phyloP scores from a whole-genome alignment of 176 grass and related monocot genomes.

The Saccharum spontaneum region DNA sequence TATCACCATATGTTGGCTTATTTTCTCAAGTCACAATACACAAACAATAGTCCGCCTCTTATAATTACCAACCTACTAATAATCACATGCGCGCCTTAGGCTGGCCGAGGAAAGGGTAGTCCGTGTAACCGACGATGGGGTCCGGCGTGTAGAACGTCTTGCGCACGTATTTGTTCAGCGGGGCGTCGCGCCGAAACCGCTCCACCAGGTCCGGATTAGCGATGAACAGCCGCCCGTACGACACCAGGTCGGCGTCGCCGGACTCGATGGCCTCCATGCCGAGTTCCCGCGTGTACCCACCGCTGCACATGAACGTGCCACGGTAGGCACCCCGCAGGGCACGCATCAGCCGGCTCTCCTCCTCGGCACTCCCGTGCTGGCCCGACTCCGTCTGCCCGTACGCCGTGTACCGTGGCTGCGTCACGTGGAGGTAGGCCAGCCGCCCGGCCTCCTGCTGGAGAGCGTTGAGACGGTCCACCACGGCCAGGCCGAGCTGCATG shows the following conservation, averaged over 20 bases:
- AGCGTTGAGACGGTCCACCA: slow-evolving; percentile 58
- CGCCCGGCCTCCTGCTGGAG: slow-evolving; percentile 61
- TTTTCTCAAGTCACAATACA: slow-evolving; percentile 11
- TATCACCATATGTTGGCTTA: slow-evolving; percentile 19
- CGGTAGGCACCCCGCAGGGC: slow-evolving; percentile 50
- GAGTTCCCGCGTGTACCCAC: slow-evolving; percentile 86
- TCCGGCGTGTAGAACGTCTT: slow-evolving; percentile 93
- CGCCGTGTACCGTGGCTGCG: slow-evolving; percentile 80
- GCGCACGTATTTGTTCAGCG: slow-evolving; percentile 62
- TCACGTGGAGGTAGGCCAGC: slow-evolving; percentile 89
- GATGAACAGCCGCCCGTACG: slow-evolving; percentile 84
- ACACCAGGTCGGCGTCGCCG: slow-evolving; percentile 80
- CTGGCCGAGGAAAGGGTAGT: slow-evolving; percentile 74
- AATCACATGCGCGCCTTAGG: slow-evolving; percentile 55
- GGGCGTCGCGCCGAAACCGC: slow-evolving; percentile 54
- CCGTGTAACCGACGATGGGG: slow-evolving; percentile 86
- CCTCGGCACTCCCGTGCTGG: slow-evolving; percentile 77
- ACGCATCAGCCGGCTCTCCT: slow-evolving; percentile 77
- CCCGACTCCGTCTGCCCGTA: slow-evolving; percentile 90
- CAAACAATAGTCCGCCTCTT: background rate
- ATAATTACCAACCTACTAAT: background rate
- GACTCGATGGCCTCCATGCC: slow-evolving; percentile 67
- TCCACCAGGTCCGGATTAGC: slow-evolving; percentile 86
- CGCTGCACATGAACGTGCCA: slow-evolving; percentile 84
- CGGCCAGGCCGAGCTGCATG: slow-evolving; percentile 61